Evolutionary conservation across 1,284 basidiomycete genomes (phyloP).

Genomic region (Laetiporus sulphureus): DNA sequence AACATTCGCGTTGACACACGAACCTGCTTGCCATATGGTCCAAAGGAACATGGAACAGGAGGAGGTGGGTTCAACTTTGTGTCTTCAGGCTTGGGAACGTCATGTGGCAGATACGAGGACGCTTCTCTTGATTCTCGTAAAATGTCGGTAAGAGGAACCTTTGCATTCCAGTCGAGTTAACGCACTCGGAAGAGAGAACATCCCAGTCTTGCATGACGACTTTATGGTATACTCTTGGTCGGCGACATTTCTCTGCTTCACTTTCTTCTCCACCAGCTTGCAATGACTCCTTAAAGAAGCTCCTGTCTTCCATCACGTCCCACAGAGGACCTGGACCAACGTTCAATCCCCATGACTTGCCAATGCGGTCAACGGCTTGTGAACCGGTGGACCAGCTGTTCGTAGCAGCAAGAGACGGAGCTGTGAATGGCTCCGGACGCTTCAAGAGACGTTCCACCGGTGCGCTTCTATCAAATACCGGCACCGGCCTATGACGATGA

Average conservation of each 20-base stretch:
- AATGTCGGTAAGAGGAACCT: not conserved
- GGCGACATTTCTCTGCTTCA: constrained; percentile 34
- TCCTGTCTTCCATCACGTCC: constrained; percentile 67
- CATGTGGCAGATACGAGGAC: constrained; percentile 49
- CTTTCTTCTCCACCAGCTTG: constrained; percentile 25
- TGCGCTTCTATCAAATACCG: constrained; percentile 43
- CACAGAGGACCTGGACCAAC: constrained; percentile 67
- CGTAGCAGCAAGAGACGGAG: constrained; percentile 22
- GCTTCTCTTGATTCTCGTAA: constrained; percentile 38
- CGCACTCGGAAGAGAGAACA: constrained; percentile 43
- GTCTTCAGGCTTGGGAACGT: constrained; percentile 38
- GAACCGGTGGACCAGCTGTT: constrained; percentile 40
- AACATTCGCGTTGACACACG: constrained; percentile 47
- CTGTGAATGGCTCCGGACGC: constrained; percentile 42
- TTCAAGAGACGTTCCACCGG: constrained; percentile 49
- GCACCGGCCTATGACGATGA: constrained; percentile 60
- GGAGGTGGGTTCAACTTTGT: constrained; percentile 43
- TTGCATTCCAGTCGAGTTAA: constrained; percentile 11
- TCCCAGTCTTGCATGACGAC: constrained; percentile 39
- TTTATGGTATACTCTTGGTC: constrained; percentile 51
- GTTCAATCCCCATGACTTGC: constrained; percentile 63
- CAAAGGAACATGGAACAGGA: constrained; percentile 54
- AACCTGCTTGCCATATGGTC: constrained; percentile 48
- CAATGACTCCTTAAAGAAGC: constrained; percentile 65
- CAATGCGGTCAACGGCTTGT: constrained; percentile 38